Evolutionary conservation across 805 yeast genomes (phyloP).

Genomic region (Ogataea pignaliae): DNA sequence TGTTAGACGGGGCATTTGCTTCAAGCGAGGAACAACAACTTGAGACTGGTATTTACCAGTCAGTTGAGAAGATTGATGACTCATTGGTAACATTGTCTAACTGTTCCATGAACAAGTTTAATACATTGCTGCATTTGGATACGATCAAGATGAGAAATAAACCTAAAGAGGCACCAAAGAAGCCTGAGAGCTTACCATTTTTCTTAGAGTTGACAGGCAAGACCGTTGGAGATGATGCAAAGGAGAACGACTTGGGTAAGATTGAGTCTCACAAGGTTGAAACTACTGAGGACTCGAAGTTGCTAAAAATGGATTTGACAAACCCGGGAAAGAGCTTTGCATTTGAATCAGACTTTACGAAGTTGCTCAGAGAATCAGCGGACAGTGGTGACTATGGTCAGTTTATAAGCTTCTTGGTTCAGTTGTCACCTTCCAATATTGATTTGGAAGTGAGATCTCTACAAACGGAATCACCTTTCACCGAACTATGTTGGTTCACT

Average conservation of each 20-base stretch:
- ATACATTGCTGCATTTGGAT: conserved; percentile 76
- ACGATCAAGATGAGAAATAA: conserved; percentile 81
- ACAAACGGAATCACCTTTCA: conserved; percentile 57
- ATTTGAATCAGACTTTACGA: conserved; percentile 75
- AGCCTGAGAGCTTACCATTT: conserved; percentile 75
- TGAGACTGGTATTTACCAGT: conserved; percentile 36
- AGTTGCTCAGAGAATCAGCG: conserved; percentile 50
- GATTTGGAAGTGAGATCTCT: conserved; percentile 87
- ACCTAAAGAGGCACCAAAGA: conserved; percentile 84
- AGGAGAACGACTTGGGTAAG: conserved; percentile 39
- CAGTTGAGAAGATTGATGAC: conserved; percentile 59
- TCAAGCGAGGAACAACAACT: conserved; percentile 31
- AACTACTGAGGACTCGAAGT: conserved; percentile 22
- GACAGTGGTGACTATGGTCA: conserved; percentile 35
- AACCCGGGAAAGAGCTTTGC: conserved; percentile 28
- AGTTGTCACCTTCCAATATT: conserved; percentile 67
- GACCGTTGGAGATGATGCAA: conserved; percentile 67
- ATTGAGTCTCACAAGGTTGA: conserved; percentile 7
- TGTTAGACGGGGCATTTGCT: conserved; percentile 74
- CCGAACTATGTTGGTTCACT: conserved; percentile 62
- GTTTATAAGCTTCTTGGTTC: conserved; percentile 53
- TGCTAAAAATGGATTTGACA: conserved; percentile 32
- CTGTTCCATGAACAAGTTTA: conserved; percentile 74
- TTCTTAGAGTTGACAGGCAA: conserved; percentile 68
- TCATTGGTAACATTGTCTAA: conserved; percentile 68